A percentile compares a stretch with the other conserved stretches of the same genome.
Evolutionary conservation across 1,284 basidiomycete species (phyloP).

Genomic region (Cryptococcus sp.): DNA sequence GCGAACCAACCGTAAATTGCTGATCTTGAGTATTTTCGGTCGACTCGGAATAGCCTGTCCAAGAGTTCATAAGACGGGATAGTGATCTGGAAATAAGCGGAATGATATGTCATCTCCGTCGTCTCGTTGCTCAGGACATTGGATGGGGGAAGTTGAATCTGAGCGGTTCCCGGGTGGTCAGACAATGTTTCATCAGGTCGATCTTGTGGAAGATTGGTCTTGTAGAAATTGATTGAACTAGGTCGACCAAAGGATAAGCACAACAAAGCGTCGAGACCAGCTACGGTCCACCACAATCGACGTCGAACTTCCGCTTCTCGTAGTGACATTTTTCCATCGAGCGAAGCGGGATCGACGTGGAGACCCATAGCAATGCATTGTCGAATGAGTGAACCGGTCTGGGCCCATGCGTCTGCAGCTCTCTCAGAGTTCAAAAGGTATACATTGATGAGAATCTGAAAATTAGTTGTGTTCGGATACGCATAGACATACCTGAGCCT

Average conservation of each 20-base stretch:
- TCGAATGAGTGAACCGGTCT: slow-evolving; percentile 38
- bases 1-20: slow-evolving; percentile 43
- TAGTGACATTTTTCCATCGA: slow-evolving; percentile 39
- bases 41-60: slow-evolving; percentile 41
- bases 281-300: slow-evolving; percentile 46
- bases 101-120: slow-evolving; percentile 42
- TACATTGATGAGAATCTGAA: slow-evolving; percentile 37
- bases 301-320: slow-evolving; percentile 43
- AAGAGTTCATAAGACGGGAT: slow-evolving; percentile 44
- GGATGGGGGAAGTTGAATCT: slow-evolving; percentile 21
- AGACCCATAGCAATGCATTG: slow-evolving; percentile 45
- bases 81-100: slow-evolving; percentile 44
- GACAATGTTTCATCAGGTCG: slow-evolving; percentile 36
- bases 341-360: slow-evolving; percentile 41
- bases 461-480: neutral
- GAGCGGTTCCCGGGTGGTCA: slow-evolving; percentile 35
- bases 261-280: slow-evolving; percentile 41
- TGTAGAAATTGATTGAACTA: slow-evolving; percentile 42
- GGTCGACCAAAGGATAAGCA: slow-evolving; percentile 45
- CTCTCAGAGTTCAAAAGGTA: slow-evolving; percentile 45
- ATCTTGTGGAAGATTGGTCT: slow-evolving; percentile 43
- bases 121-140: slow-evolving; percentile 33
- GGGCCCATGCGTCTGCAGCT: slow-evolving; percentile 43
- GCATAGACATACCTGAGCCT: slow-evolving; percentile 25
- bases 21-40: slow-evolving; percentile 31